Conservation (phyloP, 371 early-diverging fungal species). For the Mucor piriformis region DNA sequence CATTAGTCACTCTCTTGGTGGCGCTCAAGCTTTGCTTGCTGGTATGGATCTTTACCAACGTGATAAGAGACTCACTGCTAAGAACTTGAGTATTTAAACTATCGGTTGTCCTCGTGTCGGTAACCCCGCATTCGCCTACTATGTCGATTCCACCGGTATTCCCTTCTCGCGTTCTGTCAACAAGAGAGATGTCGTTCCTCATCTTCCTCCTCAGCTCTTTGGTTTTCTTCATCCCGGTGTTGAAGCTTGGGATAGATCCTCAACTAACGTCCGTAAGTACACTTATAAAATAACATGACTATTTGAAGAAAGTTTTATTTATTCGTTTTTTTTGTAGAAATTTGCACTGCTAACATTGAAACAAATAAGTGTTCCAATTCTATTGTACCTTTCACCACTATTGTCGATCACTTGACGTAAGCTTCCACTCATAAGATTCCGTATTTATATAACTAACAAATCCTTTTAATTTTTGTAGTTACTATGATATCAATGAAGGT, state of each 20-base stretch:
- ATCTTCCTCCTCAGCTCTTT: conserved; percentile 47
- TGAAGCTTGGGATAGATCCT: too few relatives aligned
- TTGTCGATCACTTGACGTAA: conserved; percentile 25
- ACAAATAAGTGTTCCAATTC: conserved; percentile 22
- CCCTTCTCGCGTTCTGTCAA: conserved; percentile 46
- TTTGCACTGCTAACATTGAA: conserved; percentile 18
- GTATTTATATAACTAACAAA: too few relatives aligned
- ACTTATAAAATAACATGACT: neutral
- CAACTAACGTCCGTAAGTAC: conserved; percentile 16
- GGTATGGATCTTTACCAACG: too few relatives aligned
- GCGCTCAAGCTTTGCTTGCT: too few relatives aligned
- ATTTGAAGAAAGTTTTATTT: neutral
- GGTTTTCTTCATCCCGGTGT: conserved; percentile 48
- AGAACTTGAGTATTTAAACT: conserved; percentile 21
- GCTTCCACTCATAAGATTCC: neutral
- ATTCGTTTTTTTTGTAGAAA: neutral
- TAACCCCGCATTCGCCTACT: conserved; percentile 45
- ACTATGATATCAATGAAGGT: too few relatives aligned
- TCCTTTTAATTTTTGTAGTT: too few relatives aligned
- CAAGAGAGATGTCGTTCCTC: conserved; percentile 35
- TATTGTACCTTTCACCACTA: conserved; percentile 26
- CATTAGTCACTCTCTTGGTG: conserved; percentile 31
- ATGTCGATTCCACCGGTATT: conserved; percentile 34
- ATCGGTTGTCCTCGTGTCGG: conserved; percentile 58
- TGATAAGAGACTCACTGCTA: conserved; percentile 10